phyloP scores from a whole-genome alignment of 331 rosid species.

The Saraca asoca region DNA sequence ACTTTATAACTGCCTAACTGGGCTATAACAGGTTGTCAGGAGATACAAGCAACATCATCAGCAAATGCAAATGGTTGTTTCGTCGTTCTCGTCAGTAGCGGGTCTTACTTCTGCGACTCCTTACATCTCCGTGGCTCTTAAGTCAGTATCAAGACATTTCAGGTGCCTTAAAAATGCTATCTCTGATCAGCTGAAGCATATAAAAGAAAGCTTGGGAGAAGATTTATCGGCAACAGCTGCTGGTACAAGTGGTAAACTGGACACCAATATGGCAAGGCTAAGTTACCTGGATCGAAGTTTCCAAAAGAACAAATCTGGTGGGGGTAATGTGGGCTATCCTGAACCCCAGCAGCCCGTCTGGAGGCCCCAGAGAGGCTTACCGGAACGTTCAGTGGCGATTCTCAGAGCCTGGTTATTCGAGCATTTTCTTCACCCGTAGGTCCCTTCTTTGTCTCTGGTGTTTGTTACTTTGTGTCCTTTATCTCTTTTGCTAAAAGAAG shows the following conservation, averaged over 20 bases:
- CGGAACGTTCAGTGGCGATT: conserved; percentile 82
- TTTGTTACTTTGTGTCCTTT: neutral
- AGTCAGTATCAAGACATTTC: conserved; percentile 66
- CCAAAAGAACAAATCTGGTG: conserved; percentile 52
- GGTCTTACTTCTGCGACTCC: conserved; percentile 87
- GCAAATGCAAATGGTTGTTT: conserved; percentile 91
- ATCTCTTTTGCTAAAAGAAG: neutral
- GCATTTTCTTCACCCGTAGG: conserved; percentile 99
- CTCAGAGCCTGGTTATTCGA: conserved; percentile 94
- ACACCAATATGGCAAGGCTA: conserved; percentile 40
- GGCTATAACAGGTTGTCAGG: conserved; percentile 55
- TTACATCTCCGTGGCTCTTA: conserved; percentile 64
- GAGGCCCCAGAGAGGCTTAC: conserved; percentile 97
- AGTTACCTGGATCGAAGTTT: conserved; percentile 62
- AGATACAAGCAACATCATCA: conserved; percentile 83
- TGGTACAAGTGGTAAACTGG: conserved; percentile 44
- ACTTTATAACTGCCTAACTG: neutral
- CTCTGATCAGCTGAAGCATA: conserved; percentile 61
- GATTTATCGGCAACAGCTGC: conserved; percentile 46
- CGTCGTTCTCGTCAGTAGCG: conserved; percentile 81
- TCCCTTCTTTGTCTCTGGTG: conserved; percentile 8
- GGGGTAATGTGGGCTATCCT: conserved; percentile 41
- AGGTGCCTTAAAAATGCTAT: conserved; percentile 58
- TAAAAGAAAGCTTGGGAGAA: conserved; percentile 56
- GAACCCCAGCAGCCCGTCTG: conserved; percentile 74